phyloP scores from a whole-genome alignment of 176 grass and related monocot genomes.

The Ensete ventricosum region DNA sequence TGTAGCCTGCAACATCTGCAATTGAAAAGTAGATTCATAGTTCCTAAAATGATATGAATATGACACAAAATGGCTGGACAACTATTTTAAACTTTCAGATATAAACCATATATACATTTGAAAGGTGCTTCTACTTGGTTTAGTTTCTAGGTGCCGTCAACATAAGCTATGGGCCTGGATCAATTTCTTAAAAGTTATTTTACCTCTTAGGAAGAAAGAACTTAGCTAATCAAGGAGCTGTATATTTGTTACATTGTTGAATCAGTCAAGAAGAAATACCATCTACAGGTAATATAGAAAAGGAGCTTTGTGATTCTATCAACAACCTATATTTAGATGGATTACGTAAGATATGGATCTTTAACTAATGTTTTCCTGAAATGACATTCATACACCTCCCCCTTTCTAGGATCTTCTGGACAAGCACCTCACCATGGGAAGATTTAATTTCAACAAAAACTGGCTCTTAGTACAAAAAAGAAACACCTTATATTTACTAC shows the following conservation, averaged over 20 bases:
- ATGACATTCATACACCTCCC: not conserved
- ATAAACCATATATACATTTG: not conserved
- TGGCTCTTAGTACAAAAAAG: too few species aligned
- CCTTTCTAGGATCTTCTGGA: too few species aligned
- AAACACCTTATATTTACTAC: too few species aligned
- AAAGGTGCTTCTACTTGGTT: not conserved
- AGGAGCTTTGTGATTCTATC: not conserved
- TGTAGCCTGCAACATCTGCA: conserved; percentile 11
- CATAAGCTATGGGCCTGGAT: not conserved
- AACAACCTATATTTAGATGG: not conserved
- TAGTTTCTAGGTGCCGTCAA: not conserved
- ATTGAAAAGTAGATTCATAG: not conserved
- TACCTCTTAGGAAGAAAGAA: not conserved
- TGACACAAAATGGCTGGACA: too few species aligned
- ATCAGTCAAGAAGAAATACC: not conserved
- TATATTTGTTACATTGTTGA: not conserved
- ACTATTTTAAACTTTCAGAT: not conserved
- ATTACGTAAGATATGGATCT: not conserved
- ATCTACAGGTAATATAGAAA: not conserved
- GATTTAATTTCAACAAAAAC: too few species aligned
- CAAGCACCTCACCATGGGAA: too few species aligned
- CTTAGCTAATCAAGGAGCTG: not conserved
- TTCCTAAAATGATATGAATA: not conserved
- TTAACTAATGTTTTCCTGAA: not conserved
- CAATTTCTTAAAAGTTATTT: not conserved